Evolutionary conservation across 1,284 basidiomycete species (phyloP), one percentile per base, ranked within the genome.

Genomic region (Ceratobasidium theobromae): DNA sequence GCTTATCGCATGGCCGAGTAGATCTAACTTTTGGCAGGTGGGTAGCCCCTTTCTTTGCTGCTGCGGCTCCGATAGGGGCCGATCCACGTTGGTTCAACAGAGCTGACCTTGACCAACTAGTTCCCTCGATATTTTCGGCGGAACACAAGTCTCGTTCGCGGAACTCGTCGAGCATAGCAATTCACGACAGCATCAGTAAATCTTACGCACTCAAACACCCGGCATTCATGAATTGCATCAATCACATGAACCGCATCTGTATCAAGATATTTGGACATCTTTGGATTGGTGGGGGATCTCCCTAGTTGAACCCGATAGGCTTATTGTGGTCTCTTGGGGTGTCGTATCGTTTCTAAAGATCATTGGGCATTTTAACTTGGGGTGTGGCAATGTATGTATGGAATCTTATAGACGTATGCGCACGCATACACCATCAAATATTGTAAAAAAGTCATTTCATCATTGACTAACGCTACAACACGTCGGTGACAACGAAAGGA

Each of bases 11-110:
- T 16, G 97, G 97, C 16, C 88, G 84, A 62, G 94, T 99, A 4
- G 96, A 99, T 75, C 78, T 99, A 69, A 99, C 97, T 0, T 99
- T 89, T 75, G 97, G 97, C 68, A 95, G 93, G 91, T 92, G 72
- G 71, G 81, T 71, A 16, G 14, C 25, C 21, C 28, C 12, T 28
- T n/a, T 49, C 30, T 46, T 33, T 23, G 16, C 33, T 54, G 18
- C 41, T 32, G 23, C n/a, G n/a, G n/a, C n/a, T n/a, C n/a, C n/a
- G n/a, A n/a, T n/a, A n/a, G n/a, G n/a, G n/a, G n/a, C n/a, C n/a
- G n/a, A n/a, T n/a, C n/a, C n/a, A n/a, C n/a, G n/a, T n/a, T n/a
- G n/a, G n/a, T n/a, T n/a, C n/a, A 25, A 55, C n/a, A 8, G 35
- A 38, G 35, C 35, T 38, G 16, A 38, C 35, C 35, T 16, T 38